These are phyloP conservation scores for Aspergillus sp. DNA, from an alignment of 2,329 filamentous ascomycete species.

Conservation along the genomic window DNA sequence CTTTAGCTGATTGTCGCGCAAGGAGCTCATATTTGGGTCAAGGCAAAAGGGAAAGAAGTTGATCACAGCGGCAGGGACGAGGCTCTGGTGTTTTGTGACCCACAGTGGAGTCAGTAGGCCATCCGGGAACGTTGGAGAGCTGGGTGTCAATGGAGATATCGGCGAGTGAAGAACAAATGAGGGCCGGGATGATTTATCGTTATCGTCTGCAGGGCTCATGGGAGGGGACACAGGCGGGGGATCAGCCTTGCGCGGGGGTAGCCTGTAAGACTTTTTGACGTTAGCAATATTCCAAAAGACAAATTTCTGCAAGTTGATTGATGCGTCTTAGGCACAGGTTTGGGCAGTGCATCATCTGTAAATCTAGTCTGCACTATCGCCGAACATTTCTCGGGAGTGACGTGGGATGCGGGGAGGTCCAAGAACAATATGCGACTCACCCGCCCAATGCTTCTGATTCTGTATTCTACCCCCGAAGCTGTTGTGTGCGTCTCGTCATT, in stretches of 20 bases:
- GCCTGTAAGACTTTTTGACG: slow-evolving; percentile 45
- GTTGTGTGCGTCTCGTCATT: slow-evolving; percentile 48
- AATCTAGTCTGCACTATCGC: too few species aligned
- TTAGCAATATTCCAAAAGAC: slow-evolving; percentile 14
- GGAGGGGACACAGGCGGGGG: slow-evolving; percentile 53
- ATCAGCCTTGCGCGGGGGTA: slow-evolving; percentile 62
- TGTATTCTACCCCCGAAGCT: slow-evolving; percentile 57
- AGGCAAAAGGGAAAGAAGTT: slow-evolving; percentile 76
- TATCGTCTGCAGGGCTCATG: slow-evolving; percentile 47
- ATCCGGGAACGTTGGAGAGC: slow-evolving; percentile 82
- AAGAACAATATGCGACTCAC: slow-evolving; percentile 54
- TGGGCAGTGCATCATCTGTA: too few species aligned
- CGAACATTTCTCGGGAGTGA: neutral
- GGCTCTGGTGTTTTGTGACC: slow-evolving; percentile 83
- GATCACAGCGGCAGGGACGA: slow-evolving; percentile 75
- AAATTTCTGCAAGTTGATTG: too few species aligned
- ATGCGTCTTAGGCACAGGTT: too few species aligned
- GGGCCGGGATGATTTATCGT: slow-evolving; percentile 43
- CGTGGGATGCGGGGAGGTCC: neutral
- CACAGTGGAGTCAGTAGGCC: slow-evolving; percentile 78
- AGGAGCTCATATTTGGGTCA: slow-evolving; percentile 68
- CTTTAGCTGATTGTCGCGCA: slow-evolving; percentile 86
- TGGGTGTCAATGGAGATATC: slow-evolving; percentile 82
- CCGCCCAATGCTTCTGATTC: slow-evolving; percentile 72
- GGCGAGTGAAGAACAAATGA: slow-evolving; percentile 76